Percentiles rank a stretch among this genome's conserved stretches.
Evolutionary conservation across 1,139 yeast genomes (phyloP).

Genomic region (Suhomyces terraborum): DNA sequence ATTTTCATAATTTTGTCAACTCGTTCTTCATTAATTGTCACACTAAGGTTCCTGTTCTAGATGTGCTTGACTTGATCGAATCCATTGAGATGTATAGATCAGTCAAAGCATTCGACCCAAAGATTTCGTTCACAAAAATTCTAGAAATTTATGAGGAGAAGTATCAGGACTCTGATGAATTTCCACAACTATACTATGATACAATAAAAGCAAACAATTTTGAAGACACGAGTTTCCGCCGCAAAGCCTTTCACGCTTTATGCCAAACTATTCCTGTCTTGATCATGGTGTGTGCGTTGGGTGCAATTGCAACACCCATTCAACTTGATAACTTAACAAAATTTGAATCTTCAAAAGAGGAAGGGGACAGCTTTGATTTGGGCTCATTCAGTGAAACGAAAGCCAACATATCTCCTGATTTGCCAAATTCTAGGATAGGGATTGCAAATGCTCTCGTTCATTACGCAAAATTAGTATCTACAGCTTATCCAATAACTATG

Average conservation of each 20-base stretch:
- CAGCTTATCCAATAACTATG: conserved; percentile 28
- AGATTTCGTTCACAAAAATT: conserved; percentile 26
- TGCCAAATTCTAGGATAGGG: conserved; percentile 26
- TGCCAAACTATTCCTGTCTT: conserved; percentile 33
- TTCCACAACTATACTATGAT: conserved; percentile 20
- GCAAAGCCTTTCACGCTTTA: conserved; percentile 25
- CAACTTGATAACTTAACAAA: conserved; percentile 37
- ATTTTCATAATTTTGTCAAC: conserved; percentile 28
- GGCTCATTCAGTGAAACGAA: conserved; percentile 22
- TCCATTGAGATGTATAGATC: conserved; percentile 32
- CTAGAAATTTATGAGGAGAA: conserved; percentile 23
- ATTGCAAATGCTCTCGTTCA: conserved; percentile 29
- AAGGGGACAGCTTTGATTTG: conserved; percentile 24
- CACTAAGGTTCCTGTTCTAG: conserved; percentile 39
- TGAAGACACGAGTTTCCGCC: conserved; percentile 23
- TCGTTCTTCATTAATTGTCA: conserved; percentile 40
- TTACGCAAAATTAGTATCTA: conserved; percentile 27
- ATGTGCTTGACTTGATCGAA: conserved; percentile 34
- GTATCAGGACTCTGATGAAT: conserved; percentile 10
- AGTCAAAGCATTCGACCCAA: conserved; percentile 23
- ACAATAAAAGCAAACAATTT: conserved; percentile 19
- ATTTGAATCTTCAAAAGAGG: conserved; percentile 33
- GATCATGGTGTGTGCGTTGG: conserved; percentile 37
- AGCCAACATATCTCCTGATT: conserved; percentile 15
- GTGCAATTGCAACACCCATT: conserved; percentile 35